Percentiles rank a stretch among this genome's conserved stretches.
phyloP scores from a whole-genome alignment of 768 basidiomycete genomes.

The Amanita rubescens region DNA sequence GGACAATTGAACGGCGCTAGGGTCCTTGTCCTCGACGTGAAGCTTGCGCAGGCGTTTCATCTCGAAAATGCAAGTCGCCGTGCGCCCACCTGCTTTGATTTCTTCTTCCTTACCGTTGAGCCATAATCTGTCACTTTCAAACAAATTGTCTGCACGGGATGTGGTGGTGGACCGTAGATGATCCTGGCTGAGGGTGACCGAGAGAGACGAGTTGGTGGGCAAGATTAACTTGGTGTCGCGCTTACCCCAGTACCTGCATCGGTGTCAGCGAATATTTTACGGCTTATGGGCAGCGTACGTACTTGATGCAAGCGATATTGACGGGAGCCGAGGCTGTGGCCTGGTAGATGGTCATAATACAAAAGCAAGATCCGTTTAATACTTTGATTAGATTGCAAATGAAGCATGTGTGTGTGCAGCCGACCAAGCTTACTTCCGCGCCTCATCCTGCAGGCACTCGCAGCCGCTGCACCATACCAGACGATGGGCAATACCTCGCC shows the following conservation, averaged over 20 bases:
- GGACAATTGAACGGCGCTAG: constrained; percentile 46
- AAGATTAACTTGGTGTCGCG: constrained; percentile 92
- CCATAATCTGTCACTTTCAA: constrained; percentile 80
- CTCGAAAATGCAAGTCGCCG: constrained; percentile 80
- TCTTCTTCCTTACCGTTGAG: constrained; percentile 89
- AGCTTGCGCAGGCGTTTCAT: constrained; percentile 71
- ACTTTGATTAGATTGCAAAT: background rate
- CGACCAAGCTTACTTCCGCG: background rate
- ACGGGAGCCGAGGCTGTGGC: constrained; percentile 91
- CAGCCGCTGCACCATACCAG: background rate
- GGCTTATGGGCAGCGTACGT: constrained; percentile 11
- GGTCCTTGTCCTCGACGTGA: constrained; percentile 63
- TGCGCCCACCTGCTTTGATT: constrained; percentile 74
- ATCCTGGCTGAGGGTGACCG: constrained; percentile 94
- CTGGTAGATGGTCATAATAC: constrained; percentile 57
- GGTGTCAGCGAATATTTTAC: constrained; percentile 4
- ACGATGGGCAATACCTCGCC: no score
- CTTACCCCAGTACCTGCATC: constrained; percentile 93
- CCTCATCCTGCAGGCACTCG: background rate
- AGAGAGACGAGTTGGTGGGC: constrained; percentile 97
- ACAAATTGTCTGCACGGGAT: constrained; percentile 73
- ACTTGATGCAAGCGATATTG: constrained; percentile 99
- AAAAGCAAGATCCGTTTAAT: constrained; percentile 12
- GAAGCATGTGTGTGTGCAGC: background rate
- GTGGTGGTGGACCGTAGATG: constrained; percentile 92